A percentile compares a stretch with the other conserved stretches of the same genome.
Conservation (phyloP, 805 yeast species). For the Sugiyamaella mastotermitis region DNA sequence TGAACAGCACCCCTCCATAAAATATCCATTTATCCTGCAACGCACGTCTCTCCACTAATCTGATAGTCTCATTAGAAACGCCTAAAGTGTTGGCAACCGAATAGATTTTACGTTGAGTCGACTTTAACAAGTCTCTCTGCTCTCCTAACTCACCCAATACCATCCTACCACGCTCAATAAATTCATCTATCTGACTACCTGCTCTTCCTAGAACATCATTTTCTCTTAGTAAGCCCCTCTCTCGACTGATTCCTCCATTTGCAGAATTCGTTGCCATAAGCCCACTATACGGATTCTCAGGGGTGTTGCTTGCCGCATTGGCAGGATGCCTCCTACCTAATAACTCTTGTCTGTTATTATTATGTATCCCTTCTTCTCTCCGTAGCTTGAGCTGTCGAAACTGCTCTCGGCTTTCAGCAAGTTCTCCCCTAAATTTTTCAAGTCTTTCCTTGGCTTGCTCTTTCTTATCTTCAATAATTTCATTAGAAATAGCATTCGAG, state of each 20-base stretch:
- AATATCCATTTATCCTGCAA: conserved; percentile 82
- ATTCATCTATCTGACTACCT: conserved; percentile 78
- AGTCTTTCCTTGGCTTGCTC: conserved; percentile 58
- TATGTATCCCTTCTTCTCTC: conserved; percentile 49
- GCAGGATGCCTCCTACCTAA: conserved; percentile 42
- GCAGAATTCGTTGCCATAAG: conserved; percentile 12
- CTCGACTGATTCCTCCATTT: conserved; percentile 28
- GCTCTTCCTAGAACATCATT: conserved; percentile 53
- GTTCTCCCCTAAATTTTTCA: conserved; percentile 43
- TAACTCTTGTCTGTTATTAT: conserved; percentile 44
- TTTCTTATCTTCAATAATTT: conserved; percentile 46
- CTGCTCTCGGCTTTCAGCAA: conserved; percentile 40
- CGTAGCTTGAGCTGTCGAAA: conserved; percentile 49
- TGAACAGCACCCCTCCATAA: conserved; percentile 61
- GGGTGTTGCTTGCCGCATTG: conserved; percentile 5
- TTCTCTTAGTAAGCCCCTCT: conserved; percentile 68
- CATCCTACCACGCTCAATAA: conserved; percentile 80
- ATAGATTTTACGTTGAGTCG: conserved; percentile 58
- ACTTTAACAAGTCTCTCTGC: conserved; percentile 67
- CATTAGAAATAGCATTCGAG: conserved; percentile 52
- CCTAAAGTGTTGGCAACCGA: conserved; percentile 75
- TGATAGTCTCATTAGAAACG: conserved; percentile 77
- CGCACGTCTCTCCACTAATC: conserved; percentile 73
- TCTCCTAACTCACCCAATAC: conserved; percentile 82
- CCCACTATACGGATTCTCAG: conserved; percentile 28